Percentiles rank a stretch among this genome's conserved stretches.
Conservation (phyloP, 176 grass and related monocot species). For the Oryza brachyantha region DNA sequence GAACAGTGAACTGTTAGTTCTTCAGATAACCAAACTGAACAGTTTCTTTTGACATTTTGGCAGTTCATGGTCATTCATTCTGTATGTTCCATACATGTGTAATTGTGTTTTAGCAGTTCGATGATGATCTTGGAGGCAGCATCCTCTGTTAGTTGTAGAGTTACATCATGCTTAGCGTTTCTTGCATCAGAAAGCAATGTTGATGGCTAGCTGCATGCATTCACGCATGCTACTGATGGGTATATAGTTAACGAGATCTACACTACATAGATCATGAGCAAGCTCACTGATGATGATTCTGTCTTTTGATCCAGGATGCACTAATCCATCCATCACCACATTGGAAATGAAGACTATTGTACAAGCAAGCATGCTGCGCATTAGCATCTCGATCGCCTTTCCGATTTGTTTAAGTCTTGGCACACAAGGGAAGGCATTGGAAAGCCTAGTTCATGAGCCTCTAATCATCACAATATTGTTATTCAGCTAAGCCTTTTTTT, state of each 20-base stretch:
- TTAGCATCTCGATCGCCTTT: not conserved
- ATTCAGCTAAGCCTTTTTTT: not conserved
- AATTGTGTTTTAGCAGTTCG: not conserved
- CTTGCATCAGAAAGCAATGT: conserved; percentile 30
- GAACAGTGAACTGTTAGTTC: not conserved
- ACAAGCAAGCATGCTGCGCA: not conserved
- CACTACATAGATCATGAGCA: not conserved
- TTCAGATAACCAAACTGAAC: not conserved
- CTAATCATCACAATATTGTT: conserved; percentile 21
- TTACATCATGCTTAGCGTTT: conserved; percentile 29
- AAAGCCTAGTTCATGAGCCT: conserved; percentile 15
- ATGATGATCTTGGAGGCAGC: not conserved
- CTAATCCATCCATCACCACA: not conserved
- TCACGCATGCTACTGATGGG: not conserved
- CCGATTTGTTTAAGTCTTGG: conserved; percentile 35
- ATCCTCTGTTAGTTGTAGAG: not conserved
- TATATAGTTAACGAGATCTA: not conserved
- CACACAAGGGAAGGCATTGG: not conserved
- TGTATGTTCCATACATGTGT: not conserved
- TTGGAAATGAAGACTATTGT: conserved; percentile 13
- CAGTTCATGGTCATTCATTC: not conserved
- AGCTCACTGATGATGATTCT: conserved; percentile 15
- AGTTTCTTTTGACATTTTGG: not conserved
- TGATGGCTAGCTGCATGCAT: not conserved
- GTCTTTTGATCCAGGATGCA: conserved; percentile 4